Conservation (phyloP, 1,139 yeast genomes). For the Suhomyces guaymorum region DNA sequence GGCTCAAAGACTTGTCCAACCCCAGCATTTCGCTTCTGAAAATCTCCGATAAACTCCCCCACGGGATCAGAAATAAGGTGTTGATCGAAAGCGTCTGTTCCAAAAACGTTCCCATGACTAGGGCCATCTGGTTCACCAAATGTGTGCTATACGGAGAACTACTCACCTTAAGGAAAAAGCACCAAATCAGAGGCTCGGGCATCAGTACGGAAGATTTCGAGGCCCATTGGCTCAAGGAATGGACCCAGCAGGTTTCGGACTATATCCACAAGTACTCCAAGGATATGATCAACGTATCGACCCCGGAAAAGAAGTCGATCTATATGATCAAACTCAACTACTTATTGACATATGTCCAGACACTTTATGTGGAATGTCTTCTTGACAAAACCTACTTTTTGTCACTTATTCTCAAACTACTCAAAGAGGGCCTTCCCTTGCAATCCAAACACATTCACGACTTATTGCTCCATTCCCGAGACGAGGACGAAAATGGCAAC, state of each 20-base stretch:
- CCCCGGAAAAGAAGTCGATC: constrained; percentile 34
- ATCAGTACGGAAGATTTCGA: constrained; percentile 39
- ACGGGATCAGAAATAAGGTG: constrained; percentile 75
- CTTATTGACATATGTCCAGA: constrained; percentile 57
- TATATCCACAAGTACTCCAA: constrained; percentile 55
- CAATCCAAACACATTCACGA: constrained; percentile 27
- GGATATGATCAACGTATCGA: constrained; percentile 31
- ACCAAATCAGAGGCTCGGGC: constrained; percentile 10
- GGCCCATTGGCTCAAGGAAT: constrained; percentile 72
- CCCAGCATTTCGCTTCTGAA: constrained; percentile 63
- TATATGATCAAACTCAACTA: constrained; percentile 62
- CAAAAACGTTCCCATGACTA: constrained; percentile 64
- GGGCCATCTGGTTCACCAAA: constrained; percentile 89
- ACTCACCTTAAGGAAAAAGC: constrained; percentile 61
- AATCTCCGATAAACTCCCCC: constrained; percentile 83
- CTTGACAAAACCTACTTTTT: constrained; percentile 64
- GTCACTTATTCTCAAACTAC: constrained; percentile 59
- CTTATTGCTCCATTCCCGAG: constrained; percentile 12
- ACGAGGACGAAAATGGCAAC: constrained; percentile 13
- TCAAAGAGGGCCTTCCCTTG: constrained; percentile 55
- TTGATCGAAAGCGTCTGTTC: constrained; percentile 70
- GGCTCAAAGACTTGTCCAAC: constrained; percentile 81
- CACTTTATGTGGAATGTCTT: constrained; percentile 67
- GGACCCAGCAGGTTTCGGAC: constrained; percentile 79
- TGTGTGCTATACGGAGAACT: constrained; percentile 85